phyloP scores from a whole-genome alignment of 306 rosid genomes.

The Mimosa pudica region DNA sequence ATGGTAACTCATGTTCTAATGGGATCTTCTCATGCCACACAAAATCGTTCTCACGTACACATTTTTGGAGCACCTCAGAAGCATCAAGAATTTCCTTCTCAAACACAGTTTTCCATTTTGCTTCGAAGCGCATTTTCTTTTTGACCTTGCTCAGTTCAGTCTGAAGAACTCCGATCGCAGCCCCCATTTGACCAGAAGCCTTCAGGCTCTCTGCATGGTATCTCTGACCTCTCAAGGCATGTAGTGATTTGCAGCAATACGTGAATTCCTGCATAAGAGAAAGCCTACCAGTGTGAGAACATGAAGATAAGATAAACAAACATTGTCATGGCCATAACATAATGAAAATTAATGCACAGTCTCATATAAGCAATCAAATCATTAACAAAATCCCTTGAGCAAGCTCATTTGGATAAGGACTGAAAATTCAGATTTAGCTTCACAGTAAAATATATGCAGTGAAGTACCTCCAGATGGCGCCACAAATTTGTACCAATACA shows the following conservation, averaged over 20 bases:
- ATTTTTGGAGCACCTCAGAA: slow-evolving; percentile 64
- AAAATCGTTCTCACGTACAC: slow-evolving; percentile 64
- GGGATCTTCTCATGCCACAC: slow-evolving; percentile 70
- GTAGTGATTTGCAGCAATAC: slow-evolving; percentile 53
- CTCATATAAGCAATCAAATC: no score
- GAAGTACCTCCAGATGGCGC: slow-evolving; percentile 5
- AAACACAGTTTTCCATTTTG: slow-evolving; percentile 53
- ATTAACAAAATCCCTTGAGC: neutral
- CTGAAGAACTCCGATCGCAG: slow-evolving; percentile 64
- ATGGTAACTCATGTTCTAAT: slow-evolving; percentile 48
- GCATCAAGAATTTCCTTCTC: slow-evolving; percentile 47
- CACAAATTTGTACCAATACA: slow-evolving; percentile 6
- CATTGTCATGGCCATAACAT: neutral
- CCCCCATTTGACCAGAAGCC: slow-evolving; percentile 54
- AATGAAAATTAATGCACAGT: no score
- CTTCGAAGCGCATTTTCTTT: slow-evolving; percentile 50
- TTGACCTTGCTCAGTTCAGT: slow-evolving; percentile 42
- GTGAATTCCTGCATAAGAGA: slow-evolving; percentile 62
- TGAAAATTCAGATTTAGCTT: slow-evolving; percentile 16
- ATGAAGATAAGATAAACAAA: neutral
- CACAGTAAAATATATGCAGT: neutral
- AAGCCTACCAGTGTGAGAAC: slow-evolving; percentile 10
- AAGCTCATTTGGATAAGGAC: neutral
- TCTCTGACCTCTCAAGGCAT: slow-evolving; percentile 60
- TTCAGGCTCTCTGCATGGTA: slow-evolving; percentile 57